Base-by-base conservation (phyloP, 176 grass and related monocot species). In the Oryza coarctata region DNA sequence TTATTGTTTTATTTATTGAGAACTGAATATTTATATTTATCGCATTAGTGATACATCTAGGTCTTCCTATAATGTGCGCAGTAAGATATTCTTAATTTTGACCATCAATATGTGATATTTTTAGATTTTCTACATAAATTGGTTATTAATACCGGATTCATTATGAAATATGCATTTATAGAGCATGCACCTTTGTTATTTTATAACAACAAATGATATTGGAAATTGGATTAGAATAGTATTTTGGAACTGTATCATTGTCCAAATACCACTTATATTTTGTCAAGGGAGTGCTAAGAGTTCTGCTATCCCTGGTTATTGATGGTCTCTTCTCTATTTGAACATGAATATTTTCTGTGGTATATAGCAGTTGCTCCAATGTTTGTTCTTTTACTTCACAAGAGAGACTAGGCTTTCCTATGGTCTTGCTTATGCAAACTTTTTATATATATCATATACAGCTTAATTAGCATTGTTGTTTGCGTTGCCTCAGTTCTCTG, bases 91-190 rank as follows among this genome's bases (percentile, higher is more conserved):
- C 28, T 38, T 82, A 41, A 49, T 43, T 72, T 70, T 44, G 34
- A 72, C 9, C 18, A 74, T 30, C 38, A 65, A 14, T 41, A 43
- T 63, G 52, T 82, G 27, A 15, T 17, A 52, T 80, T 47, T n/a
- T 4, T 69, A 38, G 13, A 69, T 65, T 45, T 18, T 29, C 14
- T 3, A 45, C 26, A 78, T 30, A 40, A 67, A 50, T 50, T 80
- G 32, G 3, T 58, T 52, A 58, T 7, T 38, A 60, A 43, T 28
- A 28, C 18, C 12, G 30, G 25, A 40, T 31, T 47, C 36, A 43
- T 71, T 81, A 70, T 39, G 23, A 81, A 80, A 71, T 41, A 71
- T 71, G 69, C 34, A 61, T 70, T 41, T 7, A 36, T 40, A 40
- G 10, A 39, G 23, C 58, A 28, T 63, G 22, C 31, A n/a, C 30